Evolutionary conservation across 2,329 filamentous ascomycete genomes (phyloP).

Genomic region (Cytospora mali): DNA sequence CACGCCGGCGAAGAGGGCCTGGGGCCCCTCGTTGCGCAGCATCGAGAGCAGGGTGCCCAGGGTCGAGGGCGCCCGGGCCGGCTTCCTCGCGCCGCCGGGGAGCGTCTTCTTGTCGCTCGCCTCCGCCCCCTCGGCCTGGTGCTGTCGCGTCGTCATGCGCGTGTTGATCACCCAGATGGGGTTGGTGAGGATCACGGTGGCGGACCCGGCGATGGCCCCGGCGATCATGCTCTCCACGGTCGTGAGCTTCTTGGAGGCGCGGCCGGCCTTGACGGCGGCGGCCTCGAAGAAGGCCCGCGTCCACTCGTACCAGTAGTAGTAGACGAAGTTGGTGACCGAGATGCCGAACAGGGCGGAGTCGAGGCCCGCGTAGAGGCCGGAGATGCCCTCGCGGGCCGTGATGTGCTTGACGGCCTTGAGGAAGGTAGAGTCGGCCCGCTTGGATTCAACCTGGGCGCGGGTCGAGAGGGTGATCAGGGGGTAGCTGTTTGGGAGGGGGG

Average conservation of each 20-base stretch:
- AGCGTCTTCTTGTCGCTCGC: constrained; percentile 36
- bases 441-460: constrained; percentile 95
- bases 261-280: constrained; percentile 72
- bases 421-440: constrained; percentile 83
- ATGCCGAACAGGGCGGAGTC: constrained; percentile 96
- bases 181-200: constrained; percentile 94
- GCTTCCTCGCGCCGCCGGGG: constrained; percentile 48
- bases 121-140: constrained; percentile 39
- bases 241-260: constrained; percentile 79
- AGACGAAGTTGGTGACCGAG: constrained; percentile 98
- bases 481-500: constrained; percentile 64
- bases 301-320: constrained; percentile 99
- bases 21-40: constrained; percentile 79
- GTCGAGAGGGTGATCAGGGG: constrained; percentile 97
- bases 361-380: constrained; percentile 88
- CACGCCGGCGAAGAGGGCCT: constrained; percentile 87
- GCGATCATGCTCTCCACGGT: constrained; percentile 94
- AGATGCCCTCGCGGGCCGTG: constrained; percentile 85
- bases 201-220: constrained; percentile 88
- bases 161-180: constrained; percentile 99
- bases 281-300: constrained; percentile 83
- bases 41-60: constrained; percentile 80
- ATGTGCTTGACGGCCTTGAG: constrained; percentile 82
- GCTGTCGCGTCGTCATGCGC: constrained; percentile 89
- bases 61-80: constrained; percentile 60